Base-by-base conservation (phyloP, 2,329 filamentous ascomycete species). In the Colletotrichum tropicicola region DNA sequence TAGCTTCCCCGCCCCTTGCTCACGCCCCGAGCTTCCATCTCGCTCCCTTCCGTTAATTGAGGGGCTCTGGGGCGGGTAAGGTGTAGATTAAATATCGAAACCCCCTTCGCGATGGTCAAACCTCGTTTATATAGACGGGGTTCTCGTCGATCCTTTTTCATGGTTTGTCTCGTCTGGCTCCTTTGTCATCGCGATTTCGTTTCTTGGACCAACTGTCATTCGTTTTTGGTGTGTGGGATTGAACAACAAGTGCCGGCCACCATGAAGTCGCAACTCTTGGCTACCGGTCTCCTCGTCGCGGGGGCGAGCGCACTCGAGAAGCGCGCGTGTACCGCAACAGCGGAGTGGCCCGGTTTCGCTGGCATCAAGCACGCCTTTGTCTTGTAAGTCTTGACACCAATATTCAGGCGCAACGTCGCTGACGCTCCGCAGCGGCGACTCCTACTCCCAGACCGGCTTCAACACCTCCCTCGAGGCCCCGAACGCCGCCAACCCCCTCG, bases 401-500 rank as follows among this genome's bases (percentile, higher is more conserved):
- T 12, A 9, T 6, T 32, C 21, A 6, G 15, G 4, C 27, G 7
- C 5, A 17, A 25, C 3, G 12, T 17, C 5, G n/a, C 7, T 7
- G 21, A 32, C 13, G 49, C 41, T 23, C 27, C 44, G 9, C 51
- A 75, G 74, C 28, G 74, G 74, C n/a, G 74, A 76, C 57, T 75
- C 74, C 6, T 76, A 76, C 48, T 73, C 73, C 3, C 71, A 76
- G 23, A 76, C 74, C 0, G 84, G 84, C 8, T 91, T 91, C 74
- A 76, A 88, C 63, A 76, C 83, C 43, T 81, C 76, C 10, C 78
- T 80, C 21, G 74, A 79, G 0, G 82, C 87, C 37, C 87, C 89
- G 1, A 83, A 79, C 7, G 68, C 78, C 2, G 73, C 78, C 1
- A 89, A 89, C 68, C 87, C 88, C 0, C 78, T 91, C 45, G 89